phyloP scores from a whole-genome alignment of 345 rosid genomes.

The Camelina hispida region DNA sequence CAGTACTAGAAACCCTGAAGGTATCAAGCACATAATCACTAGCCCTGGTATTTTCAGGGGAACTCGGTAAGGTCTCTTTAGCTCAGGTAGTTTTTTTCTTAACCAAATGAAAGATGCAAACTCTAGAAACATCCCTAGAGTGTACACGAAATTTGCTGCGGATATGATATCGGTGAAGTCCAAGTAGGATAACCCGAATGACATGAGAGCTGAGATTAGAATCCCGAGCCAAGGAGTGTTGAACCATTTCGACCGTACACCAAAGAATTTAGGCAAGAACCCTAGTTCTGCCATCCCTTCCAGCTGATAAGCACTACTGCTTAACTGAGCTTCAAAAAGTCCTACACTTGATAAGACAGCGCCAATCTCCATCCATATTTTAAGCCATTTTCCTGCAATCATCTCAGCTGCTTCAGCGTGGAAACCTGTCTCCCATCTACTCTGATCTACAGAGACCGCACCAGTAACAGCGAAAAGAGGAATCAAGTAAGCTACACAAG shows the following conservation, averaged over 20 bases:
- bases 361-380: conserved; percentile 72
- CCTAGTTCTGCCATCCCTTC: conserved; percentile 84
- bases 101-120: conserved; percentile 74
- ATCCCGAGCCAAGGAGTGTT: conserved; percentile 86
- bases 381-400: conserved; percentile 82
- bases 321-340: conserved; percentile 81
- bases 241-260: conserved; percentile 61
- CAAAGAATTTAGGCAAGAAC: conserved; percentile 59
- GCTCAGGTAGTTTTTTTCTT: conserved; percentile 56
- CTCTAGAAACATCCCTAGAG: conserved; percentile 77
- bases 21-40: conserved; percentile 62
- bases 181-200: conserved; percentile 63
- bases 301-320: conserved; percentile 75
- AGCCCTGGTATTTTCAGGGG: conserved; percentile 60
- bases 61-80: conserved; percentile 66
- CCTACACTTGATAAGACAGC: conserved; percentile 76
- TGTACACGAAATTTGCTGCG: conserved; percentile 73
- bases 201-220: conserved; percentile 52
- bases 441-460: conserved; percentile 65
- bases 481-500: conserved; percentile 75
- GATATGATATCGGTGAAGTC: conserved; percentile 59
- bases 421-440: conserved; percentile 69
- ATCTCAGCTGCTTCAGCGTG: conserved; percentile 76
- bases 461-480: conserved; percentile 84
- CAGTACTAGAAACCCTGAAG: conserved; percentile 58